Conservation (phyloP, 108 stramenopile species). For the Schizochytrium sp. region DNA sequence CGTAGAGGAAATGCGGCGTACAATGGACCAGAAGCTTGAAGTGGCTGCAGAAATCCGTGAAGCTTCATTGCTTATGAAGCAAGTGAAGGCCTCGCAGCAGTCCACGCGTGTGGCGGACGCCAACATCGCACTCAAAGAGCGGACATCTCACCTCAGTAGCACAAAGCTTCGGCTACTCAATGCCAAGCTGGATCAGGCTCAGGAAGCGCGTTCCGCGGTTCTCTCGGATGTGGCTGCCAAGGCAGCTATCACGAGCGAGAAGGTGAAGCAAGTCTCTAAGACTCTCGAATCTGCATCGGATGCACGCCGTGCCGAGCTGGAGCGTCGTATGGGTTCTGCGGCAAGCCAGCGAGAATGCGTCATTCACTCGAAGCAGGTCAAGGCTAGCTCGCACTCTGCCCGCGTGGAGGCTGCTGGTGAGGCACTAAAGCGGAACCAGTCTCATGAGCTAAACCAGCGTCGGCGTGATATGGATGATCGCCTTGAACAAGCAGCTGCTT, state of each 20-base stretch:
- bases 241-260: conserved; percentile 37
- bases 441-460: neutral
- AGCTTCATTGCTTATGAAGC: neutral
- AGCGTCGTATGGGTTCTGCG: neutral
- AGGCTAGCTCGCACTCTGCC: conserved; percentile 16
- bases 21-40: conserved; percentile 56
- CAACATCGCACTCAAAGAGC: neutral
- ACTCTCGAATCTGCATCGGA: neutral
- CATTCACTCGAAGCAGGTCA: conserved; percentile 53
- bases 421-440: conserved; percentile 17
- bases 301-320: conserved; percentile 36
- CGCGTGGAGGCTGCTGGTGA: conserved; percentile 45
- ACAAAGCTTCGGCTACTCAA: conserved; percentile 43
- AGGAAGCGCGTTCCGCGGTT: neutral
- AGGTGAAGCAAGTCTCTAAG: conserved; percentile 23
- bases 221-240: conserved; percentile 41
- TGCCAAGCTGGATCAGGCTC: conserved; percentile 13
- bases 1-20: neutral
- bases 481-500: conserved; percentile 13
- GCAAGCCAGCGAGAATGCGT: conserved; percentile 31
- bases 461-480: conserved; percentile 35
- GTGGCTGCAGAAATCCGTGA: conserved; percentile 48
- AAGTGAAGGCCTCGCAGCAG: conserved; percentile 45
- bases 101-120: conserved; percentile 14
- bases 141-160: neutral